Conservation (phyloP, 1,284 basidiomycete genomes). For the Mycena citricolor region DNA sequence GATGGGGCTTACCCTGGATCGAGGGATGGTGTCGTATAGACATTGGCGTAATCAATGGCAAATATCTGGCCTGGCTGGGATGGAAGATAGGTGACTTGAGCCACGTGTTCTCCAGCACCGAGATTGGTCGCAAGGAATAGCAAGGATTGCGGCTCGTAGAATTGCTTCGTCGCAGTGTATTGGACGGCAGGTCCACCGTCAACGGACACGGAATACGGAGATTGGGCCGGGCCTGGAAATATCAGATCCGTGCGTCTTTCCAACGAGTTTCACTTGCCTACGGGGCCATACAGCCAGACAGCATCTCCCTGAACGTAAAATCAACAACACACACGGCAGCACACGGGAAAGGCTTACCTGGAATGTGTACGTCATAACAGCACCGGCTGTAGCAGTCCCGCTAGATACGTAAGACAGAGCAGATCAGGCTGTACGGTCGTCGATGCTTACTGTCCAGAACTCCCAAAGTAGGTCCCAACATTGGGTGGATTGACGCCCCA, state of each 20-base stretch:
- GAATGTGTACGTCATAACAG: constrained; percentile 24
- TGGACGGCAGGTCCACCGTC: constrained; percentile 31
- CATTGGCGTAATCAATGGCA: constrained; percentile 40
- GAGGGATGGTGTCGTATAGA: constrained; percentile 31
- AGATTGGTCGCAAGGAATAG: constrained; percentile 39
- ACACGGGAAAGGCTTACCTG: constrained; percentile 11
- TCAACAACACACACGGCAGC: neutral
- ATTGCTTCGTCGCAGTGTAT: constrained; percentile 33
- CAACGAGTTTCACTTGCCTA: no score
- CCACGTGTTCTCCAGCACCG: constrained; percentile 31
- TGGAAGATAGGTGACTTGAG: constrained; percentile 30
- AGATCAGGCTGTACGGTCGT: neutral
- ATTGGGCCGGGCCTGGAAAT: constrained; percentile 28
- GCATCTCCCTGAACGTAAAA: constrained; percentile 33
- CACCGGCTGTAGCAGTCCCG: constrained; percentile 24
- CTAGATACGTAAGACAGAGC: constrained; percentile 16
- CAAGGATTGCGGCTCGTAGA: constrained; percentile 35
- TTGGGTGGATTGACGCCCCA: constrained; percentile 24
- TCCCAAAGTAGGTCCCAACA: constrained; percentile 28
- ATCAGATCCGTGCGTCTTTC: neutral
- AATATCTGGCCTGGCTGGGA: constrained; percentile 28
- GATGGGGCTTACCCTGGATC: constrained; percentile 34
- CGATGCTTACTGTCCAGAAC: constrained; percentile 36
- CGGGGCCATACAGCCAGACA: constrained; percentile 40
- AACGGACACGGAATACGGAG: constrained; percentile 37